A percentile compares a stretch with the other conserved stretches of the same genome.
Conservation (phyloP, 257 asterid genomes). For the Solanum pennellii region DNA sequence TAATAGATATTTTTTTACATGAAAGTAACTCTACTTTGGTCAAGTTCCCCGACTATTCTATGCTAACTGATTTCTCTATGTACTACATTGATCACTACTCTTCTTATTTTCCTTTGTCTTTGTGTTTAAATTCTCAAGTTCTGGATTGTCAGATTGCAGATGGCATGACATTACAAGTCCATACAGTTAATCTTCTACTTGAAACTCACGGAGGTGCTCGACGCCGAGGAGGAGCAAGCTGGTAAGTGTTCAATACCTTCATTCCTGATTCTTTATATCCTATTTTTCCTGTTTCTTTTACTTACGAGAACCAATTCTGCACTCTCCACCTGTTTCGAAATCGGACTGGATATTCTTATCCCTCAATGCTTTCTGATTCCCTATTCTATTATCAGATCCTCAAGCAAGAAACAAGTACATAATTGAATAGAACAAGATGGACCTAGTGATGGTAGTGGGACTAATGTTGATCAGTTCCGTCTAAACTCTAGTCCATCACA, state of each 20-base stretch:
- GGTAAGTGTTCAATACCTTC: conserved; percentile 43
- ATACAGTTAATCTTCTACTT: conserved; percentile 78
- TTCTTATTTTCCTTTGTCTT: background rate
- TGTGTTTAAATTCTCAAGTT: background rate
- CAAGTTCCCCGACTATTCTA: background rate
- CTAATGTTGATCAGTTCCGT: background rate
- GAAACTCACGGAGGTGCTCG: conserved; percentile 96
- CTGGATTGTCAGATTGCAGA: conserved; percentile 72
- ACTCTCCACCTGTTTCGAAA: background rate
- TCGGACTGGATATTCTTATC: background rate
- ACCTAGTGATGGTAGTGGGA: background rate
- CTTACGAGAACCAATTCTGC: background rate
- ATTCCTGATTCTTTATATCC: background rate
- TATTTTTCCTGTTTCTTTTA: background rate
- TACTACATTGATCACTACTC: background rate
- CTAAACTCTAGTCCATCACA: background rate
- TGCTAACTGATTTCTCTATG: background rate
- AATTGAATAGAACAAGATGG: background rate
- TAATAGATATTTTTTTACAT: background rate
- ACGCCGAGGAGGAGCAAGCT: conserved; percentile 82
- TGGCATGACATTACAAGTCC: conserved; percentile 90
- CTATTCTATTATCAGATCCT: background rate
- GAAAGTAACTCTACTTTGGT: background rate
- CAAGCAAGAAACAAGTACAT: background rate
- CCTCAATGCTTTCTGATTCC: background rate